Percentiles rank a stretch among this genome's conserved stretches.
Conservation (phyloP, 139 green algal genomes). For the Auxenochlorella pyrenoidosa region DNA sequence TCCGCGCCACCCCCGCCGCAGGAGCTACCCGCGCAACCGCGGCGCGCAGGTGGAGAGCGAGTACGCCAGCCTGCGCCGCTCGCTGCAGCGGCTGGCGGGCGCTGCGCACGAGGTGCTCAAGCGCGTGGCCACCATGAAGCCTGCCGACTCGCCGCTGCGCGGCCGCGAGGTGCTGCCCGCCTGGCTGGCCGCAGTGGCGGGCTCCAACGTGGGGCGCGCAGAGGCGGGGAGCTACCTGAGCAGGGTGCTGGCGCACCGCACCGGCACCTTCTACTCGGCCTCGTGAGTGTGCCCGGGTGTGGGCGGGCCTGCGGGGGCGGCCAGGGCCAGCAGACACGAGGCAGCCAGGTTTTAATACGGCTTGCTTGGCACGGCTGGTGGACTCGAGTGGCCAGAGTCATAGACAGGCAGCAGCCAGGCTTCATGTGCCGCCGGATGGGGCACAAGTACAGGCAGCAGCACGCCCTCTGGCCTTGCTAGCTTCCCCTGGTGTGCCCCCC, state of each 20-base stretch:
- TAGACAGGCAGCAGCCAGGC: no score
- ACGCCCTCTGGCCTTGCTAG: no score
- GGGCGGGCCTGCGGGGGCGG: background rate
- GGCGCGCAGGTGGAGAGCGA: conserved; percentile 20
- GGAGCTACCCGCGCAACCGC: conserved; percentile 41
- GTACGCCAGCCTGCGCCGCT: background rate
- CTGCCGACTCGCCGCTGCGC: background rate
- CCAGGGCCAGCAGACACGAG: no score
- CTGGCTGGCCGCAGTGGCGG: conserved; percentile 37
- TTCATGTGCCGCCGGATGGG: no score
- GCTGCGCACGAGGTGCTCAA: conserved; percentile 28
- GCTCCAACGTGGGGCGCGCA: conserved; percentile 8
- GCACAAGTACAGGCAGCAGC: no score
- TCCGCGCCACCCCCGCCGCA: background rate
- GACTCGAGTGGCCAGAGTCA: no score
- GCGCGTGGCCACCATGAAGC: conserved; percentile 23
- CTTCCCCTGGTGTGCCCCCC: no score
- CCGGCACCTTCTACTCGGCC: conserved; percentile 13
- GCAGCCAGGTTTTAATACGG: no score
- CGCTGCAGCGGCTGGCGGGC: background rate
- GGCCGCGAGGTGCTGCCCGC: conserved; percentile 37
- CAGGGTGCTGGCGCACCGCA: conserved; percentile 24
- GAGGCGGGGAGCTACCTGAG: conserved; percentile 36
- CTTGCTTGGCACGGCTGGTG: no score
- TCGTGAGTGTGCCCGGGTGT: background rate